Base-by-base conservation (phyloP, 306 rosid genomes). In the Cicer judaicum region DNA sequence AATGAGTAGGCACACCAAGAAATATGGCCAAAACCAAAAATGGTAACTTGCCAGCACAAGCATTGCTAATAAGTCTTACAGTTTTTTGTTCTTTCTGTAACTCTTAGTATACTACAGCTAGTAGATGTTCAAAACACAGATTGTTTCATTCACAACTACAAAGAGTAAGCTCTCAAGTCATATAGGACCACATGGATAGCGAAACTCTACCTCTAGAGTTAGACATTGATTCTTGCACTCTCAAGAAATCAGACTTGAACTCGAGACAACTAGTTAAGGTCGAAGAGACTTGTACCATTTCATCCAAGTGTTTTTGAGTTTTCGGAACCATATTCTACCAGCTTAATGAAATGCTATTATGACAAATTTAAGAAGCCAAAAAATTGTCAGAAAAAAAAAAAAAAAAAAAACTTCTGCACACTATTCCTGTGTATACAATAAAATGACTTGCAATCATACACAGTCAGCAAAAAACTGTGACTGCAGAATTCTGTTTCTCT, bases 381-480 rank as follows among this genome's bases (percentile, higher is more conserved):
- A 64, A 59, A 64, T 65, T 55, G 68, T 57, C 40, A 62, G 52
- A 52, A 65, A 52, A 54, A 18, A 18, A 48, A 34, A 68, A 16
- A 16, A 16, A 16, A 16, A 18, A 48, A 34, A 68, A 52, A 54
- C 63, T 14, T 53, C 54, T 52, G 34, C 56, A 29, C 65, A 47
- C 8, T 54, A 55, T 24, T 77, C 78, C 57, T 29, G 60, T 72
- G 61, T 47, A 39, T 63, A 55, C 56, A 72, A 53, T 40, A 73
- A 54, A 80, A 47, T 72, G 47, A 18, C 64, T 76, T 72, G 82
- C 70, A 66, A 71, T 59, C 83, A 21, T 65, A 47, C 38, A 48
- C 46, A 36, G 10, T 24, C 73, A 36, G 62, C 24, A 49, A 44
- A 69, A 77, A 63, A 50, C 8, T 39, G 67, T 36, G 62, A 74